A percentile compares a stretch with the other conserved stretches of the same genome.
phyloP scores from a whole-genome alignment of 108 stramenopile species.

The Nitzschia palea region DNA sequence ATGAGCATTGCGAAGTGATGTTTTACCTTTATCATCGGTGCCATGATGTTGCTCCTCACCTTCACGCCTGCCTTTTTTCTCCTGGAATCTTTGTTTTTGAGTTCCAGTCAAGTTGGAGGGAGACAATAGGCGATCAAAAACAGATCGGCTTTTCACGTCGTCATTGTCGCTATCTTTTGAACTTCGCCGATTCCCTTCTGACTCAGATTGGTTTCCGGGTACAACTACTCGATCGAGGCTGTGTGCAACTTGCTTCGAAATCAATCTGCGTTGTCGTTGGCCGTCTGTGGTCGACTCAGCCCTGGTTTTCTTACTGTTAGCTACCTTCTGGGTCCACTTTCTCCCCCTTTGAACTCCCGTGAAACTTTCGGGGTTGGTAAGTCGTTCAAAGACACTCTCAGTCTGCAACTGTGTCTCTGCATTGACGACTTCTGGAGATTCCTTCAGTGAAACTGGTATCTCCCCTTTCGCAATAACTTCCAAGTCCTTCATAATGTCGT shows the following conservation, averaged over 20 bases:
- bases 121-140: slow-evolving; percentile 56
- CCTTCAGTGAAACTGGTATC: slow-evolving; percentile 40
- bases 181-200: neutral
- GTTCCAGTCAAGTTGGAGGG: slow-evolving; percentile 60
- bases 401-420: slow-evolving; percentile 21
- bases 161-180: neutral
- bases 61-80: slow-evolving; percentile 25
- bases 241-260: slow-evolving; percentile 16
- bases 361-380: slow-evolving; percentile 43
- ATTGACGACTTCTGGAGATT: slow-evolving; percentile 27
- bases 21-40: neutral
- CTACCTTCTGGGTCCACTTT: neutral
- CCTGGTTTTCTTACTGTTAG: neutral
- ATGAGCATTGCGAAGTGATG: neutral
- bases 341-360: slow-evolving; percentile 53
- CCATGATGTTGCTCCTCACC: neutral
- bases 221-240: slow-evolving; percentile 18
- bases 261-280: slow-evolving; percentile 1
- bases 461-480: slow-evolving; percentile 67
- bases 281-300: neutral
- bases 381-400: slow-evolving; percentile 47
- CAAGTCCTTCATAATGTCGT: slow-evolving; percentile 66
- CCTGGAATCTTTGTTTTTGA: slow-evolving; percentile 45
- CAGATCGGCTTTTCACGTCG: slow-evolving; percentile 29
- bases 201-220: neutral